Base-by-base conservation (phyloP, 164 flowering plant species). In the Macadamia tetraphylla region DNA sequence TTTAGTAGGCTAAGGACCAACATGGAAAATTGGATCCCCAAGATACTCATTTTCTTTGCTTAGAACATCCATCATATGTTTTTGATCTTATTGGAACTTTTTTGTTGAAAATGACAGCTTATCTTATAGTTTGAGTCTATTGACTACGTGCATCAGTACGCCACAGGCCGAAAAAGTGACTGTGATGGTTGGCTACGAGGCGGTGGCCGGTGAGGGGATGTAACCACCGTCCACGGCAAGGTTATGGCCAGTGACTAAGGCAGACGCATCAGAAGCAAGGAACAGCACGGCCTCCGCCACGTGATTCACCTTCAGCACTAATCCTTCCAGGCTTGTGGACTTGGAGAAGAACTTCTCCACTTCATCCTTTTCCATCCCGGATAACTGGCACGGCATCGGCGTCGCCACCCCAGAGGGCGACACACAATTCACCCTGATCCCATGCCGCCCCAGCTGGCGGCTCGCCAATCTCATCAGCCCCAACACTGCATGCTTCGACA, bases 271-370 rank as follows among this genome's bases (percentile, higher is more conserved):
- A 1, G 73, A 68, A 1, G 84, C 85, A 1, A 87, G 75, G 62
- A 83, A 87, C 75, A 85, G 5, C 42, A 81, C 89, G 0, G 88
- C 83, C 15, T 87, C 82, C 6, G 86, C 88, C 14, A 87, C 84
- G 35, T 85, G 73, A 1, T 30, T 49, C 1, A 62, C 77, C 31
- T 60, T 81, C 70, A 84, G 29, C 32, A 29, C 69, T 0, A 8
- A 49, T 9, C 85, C 84, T 46, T 78, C 72, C 73, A 83, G 58
- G 17, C 29, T 30, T 10, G 58, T 18, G 1, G 0, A 0, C 0
- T 60, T 1, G 48, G 63, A 68, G 7, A 9, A 69, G 0, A 6
- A 0, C 72, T 60, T 58, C 76, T 79, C 82, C n/a, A 67, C n/a
- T 23, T 74, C 78, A 60, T 66, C 80, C 46, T 3, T 60, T 1